Percentiles rank a stretch among this genome's conserved stretches.
phyloP scores from a whole-genome alignment of 202 grass and related monocot species.

The Dendrocalamus latiflorus region DNA sequence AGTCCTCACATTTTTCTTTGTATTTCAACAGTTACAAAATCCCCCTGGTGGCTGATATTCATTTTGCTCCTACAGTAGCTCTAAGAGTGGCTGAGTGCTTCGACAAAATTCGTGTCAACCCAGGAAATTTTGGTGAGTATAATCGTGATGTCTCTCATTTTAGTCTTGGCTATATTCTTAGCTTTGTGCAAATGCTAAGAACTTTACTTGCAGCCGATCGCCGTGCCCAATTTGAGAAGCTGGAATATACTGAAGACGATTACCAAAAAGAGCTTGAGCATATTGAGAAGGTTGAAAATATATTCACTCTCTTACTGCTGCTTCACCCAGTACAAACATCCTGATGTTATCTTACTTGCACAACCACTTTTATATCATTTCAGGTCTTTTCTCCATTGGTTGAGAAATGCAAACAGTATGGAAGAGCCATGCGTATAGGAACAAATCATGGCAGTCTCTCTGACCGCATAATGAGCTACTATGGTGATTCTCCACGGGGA shows the following conservation, averaged over 20 bases:
- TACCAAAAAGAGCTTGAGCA: constrained; percentile 95
- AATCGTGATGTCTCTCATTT: constrained; percentile 26
- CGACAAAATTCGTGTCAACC: too few relatives aligned
- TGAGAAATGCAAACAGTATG: constrained; percentile 99
- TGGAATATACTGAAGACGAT: constrained; percentile 88
- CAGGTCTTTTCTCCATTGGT: constrained; percentile 96
- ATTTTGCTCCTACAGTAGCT: constrained; percentile 91
- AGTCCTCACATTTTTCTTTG: not conserved
- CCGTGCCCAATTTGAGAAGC: constrained; percentile 78
- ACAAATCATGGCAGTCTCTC: too few relatives aligned
- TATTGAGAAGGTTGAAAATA: constrained; percentile 68
- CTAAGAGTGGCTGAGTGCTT: constrained; percentile 95
- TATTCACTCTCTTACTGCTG: constrained; percentile 1
- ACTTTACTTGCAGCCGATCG: constrained; percentile 72
- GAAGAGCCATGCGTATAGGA: too few relatives aligned
- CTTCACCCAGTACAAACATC: not conserved
- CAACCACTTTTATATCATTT: constrained; percentile 19
- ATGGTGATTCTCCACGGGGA: constrained; percentile 96
- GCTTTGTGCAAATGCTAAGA: constrained; percentile 8
- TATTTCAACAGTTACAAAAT: constrained; percentile 69
- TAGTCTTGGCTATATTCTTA: not conserved
- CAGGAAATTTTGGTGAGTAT: too few relatives aligned
- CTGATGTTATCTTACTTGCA: constrained; percentile 10
- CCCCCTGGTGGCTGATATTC: constrained; percentile 96
- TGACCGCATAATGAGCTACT: constrained; percentile 99